Percentiles rank a stretch among this genome's conserved stretches.
Conservation (phyloP, 768 basidiomycete species). For the Tricholoma flavovirens region DNA sequence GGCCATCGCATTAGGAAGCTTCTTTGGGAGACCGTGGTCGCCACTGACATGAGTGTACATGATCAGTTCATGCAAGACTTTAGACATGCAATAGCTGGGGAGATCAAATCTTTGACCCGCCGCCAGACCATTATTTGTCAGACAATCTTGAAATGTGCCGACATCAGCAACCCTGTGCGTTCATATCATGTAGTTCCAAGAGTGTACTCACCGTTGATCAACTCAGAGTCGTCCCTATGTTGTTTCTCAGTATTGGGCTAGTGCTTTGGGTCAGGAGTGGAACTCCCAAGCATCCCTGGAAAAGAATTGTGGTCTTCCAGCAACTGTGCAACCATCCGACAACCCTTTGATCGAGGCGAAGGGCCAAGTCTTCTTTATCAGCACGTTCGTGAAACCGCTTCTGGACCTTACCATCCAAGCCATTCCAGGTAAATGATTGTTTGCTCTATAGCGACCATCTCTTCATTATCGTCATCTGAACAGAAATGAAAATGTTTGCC, state of each 20-base stretch:
- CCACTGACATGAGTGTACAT: slow-evolving; percentile 95
- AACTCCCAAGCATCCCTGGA: slow-evolving; percentile 84
- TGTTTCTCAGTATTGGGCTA: slow-evolving; percentile 92
- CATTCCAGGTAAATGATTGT: slow-evolving; percentile 59
- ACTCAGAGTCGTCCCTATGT: slow-evolving; percentile 81
- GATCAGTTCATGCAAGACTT: slow-evolving; percentile 75
- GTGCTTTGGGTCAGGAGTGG: slow-evolving; percentile 88
- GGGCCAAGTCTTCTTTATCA: slow-evolving; percentile 87
- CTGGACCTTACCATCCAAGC: slow-evolving; percentile 68
- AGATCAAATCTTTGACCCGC: slow-evolving; percentile 31
- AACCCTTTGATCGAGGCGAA: slow-evolving; percentile 60
- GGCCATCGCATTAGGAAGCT: slow-evolving; percentile 59
- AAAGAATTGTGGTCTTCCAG: slow-evolving; percentile 64
- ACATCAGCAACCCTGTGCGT: slow-evolving; percentile 96
- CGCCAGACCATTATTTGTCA: slow-evolving; percentile 77
- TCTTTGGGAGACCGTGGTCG: slow-evolving; percentile 77
- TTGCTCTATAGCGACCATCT: background rate
- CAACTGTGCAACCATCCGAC: slow-evolving; percentile 42
- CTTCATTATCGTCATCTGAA: background rate
- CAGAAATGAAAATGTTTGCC: slow-evolving; percentile 67
- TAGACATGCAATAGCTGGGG: slow-evolving; percentile 39
- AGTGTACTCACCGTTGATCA: background rate
- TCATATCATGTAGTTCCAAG: slow-evolving; percentile 1
- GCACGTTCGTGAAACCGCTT: slow-evolving; percentile 75
- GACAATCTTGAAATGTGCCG: slow-evolving; percentile 92